These are phyloP conservation scores for Penicillium occitanis DNA, from an alignment of 2,329 filamentous ascomycete species.

Conservation along the genomic window DNA sequence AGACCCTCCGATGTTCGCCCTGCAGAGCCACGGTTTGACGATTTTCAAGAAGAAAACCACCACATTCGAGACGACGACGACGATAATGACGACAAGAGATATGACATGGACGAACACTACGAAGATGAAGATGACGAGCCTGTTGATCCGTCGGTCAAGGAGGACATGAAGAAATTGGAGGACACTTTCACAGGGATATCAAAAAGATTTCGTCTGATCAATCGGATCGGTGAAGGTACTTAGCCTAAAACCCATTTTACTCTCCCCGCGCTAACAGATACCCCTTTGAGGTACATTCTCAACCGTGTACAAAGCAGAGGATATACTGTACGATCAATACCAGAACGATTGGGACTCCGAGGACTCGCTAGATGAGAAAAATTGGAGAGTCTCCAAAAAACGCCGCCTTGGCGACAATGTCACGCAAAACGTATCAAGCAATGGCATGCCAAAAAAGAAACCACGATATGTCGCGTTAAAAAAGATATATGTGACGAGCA, in stretches of 20 bases:
- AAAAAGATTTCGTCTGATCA: constrained; percentile 83
- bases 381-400: constrained; percentile 64
- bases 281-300: constrained; percentile 78
- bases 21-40: background rate
- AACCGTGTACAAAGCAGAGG: constrained; percentile 97
- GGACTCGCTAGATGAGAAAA: constrained; percentile 59
- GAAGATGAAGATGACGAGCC: constrained; percentile 36
- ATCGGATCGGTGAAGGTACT: constrained; percentile 91
- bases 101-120: constrained; percentile 16
- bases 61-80: background rate
- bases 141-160: constrained; percentile 58
- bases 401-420: constrained; percentile 46
- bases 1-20: background rate
- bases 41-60: background rate
- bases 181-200: constrained; percentile 80
- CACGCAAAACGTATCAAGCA: constrained; percentile 32
- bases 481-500: constrained; percentile 99
- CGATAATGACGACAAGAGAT: background rate
- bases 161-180: constrained; percentile 86
- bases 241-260: background rate
- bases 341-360: constrained; percentile 83
- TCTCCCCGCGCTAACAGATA: constrained; percentile 13
- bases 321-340: constrained; percentile 79
- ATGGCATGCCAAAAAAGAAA: constrained; percentile 42
- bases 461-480: constrained; percentile 92